phyloP scores from a whole-genome alignment of 148 eudicot species.

The Rhododendron henanense region DNA sequence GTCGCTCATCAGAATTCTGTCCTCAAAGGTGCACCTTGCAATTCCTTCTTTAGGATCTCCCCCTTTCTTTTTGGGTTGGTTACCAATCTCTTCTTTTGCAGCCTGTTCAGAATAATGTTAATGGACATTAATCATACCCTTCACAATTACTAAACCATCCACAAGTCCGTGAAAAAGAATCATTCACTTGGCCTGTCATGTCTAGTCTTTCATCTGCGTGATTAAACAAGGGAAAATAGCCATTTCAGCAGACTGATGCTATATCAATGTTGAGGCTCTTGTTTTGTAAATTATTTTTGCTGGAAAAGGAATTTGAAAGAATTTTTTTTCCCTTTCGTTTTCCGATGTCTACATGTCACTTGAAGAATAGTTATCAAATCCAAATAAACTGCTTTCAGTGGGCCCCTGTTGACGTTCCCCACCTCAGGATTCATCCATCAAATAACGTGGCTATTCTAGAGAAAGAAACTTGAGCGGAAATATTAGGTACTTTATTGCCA shows the following conservation, averaged over 20 bases:
- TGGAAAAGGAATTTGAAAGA: neutral
- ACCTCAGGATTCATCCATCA: neutral
- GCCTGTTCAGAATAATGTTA: conserved; percentile 41
- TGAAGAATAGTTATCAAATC: neutral
- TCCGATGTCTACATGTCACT: neutral
- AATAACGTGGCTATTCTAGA: neutral
- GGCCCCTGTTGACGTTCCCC: neutral
- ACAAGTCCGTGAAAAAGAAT: neutral
- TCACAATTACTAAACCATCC: neutral
- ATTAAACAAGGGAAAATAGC: neutral
- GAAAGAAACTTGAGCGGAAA: neutral
- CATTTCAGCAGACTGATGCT: neutral
- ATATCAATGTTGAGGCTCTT: neutral
- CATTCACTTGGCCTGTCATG: neutral
- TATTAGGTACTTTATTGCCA: neutral
- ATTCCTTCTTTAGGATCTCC: conserved; percentile 68
- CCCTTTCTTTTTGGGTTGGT: conserved; percentile 52
- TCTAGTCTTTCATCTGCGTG: neutral
- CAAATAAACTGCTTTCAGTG: neutral
- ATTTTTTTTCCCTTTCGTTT: neutral
- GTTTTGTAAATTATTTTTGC: neutral
- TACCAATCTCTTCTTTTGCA: conserved; percentile 81
- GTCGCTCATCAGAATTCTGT: conserved; percentile 90
- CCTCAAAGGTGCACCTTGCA: conserved; percentile 98
- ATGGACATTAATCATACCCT: neutral